These are phyloP conservation scores for Teratosphaeria destructans DNA, from an alignment of 2,329 filamentous ascomycete species.

Conservation along the genomic window DNA sequence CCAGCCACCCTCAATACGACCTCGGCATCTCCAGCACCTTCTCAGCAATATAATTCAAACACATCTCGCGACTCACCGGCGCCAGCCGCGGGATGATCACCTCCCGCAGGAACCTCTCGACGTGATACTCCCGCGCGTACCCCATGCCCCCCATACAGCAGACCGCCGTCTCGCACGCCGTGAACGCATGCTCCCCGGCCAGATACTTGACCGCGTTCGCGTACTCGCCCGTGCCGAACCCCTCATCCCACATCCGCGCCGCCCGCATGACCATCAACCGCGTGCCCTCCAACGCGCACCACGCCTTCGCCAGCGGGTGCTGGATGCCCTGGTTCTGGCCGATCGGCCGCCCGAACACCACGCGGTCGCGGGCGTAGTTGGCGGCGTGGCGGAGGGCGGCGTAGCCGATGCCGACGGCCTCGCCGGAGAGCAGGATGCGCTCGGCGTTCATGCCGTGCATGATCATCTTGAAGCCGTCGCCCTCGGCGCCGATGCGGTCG, in stretches of 20 bases:
- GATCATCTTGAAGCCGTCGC: constrained; percentile 41
- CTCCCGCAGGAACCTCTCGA: constrained; percentile 56
- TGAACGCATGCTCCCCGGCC: constrained; percentile 54
- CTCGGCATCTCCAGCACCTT: constrained; percentile 20
- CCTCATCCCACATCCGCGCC: constrained; percentile 50
- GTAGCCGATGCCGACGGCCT: constrained; percentile 40
- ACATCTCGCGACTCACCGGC: constrained; percentile 42
- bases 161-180: constrained; percentile 51
- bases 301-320: constrained; percentile 56
- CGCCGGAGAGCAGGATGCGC: constrained; percentile 55
- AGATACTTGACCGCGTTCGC: constrained; percentile 62
- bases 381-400: constrained; percentile 42
- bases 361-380: constrained; percentile 54
- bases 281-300: constrained; percentile 55
- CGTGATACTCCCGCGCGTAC: constrained; percentile 39
- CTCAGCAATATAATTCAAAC: constrained; percentile 24
- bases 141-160: constrained; percentile 53
- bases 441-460: constrained; percentile 75
- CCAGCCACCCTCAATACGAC: constrained; percentile 12
- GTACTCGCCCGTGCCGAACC: constrained; percentile 39
- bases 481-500: constrained; percentile 33
- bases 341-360: constrained; percentile 56
- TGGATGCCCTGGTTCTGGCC: constrained; percentile 57
- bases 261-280: constrained; percentile 58
- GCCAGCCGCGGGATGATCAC: constrained; percentile 55